These are phyloP conservation scores for Myriosclerotinia scirpicola DNA, from an alignment of 2,329 filamentous ascomycete genomes.

Conservation along the genomic window DNA sequence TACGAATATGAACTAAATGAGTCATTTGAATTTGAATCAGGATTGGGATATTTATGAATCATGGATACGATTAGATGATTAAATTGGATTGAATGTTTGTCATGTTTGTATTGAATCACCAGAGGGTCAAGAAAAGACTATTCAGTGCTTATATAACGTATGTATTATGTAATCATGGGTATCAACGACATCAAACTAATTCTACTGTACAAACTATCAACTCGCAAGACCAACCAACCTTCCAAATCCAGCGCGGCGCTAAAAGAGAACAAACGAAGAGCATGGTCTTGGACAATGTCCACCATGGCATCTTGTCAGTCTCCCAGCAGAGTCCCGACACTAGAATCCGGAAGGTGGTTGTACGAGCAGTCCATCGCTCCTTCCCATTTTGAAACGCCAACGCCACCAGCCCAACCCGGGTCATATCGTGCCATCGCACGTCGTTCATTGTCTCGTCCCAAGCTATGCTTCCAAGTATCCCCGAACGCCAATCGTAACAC, in stretches of 20 bases:
- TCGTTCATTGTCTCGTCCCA: not conserved
- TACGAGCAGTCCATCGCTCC: not conserved
- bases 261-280: not conserved
- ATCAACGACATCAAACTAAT: not conserved
- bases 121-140: not conserved
- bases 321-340: constrained; percentile 4
- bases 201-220: not conserved
- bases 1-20: too few species aligned
- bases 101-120: too few species aligned
- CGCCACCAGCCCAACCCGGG: not conserved
- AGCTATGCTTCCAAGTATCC: not conserved
- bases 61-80: too few species aligned
- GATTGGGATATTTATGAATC: too few species aligned
- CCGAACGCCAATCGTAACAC: not conserved
- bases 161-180: not conserved
- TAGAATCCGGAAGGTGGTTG: not conserved
- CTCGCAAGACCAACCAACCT: not conserved
- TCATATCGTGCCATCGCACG: too few species aligned
- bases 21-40: too few species aligned
- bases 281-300: not conserved
- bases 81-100: too few species aligned
- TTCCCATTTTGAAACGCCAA: not conserved
- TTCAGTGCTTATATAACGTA: not conserved
- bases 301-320: not conserved
- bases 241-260: not conserved